phyloP scores from a whole-genome alignment of 305 asterid species.

The Fraxinus velutina region DNA sequence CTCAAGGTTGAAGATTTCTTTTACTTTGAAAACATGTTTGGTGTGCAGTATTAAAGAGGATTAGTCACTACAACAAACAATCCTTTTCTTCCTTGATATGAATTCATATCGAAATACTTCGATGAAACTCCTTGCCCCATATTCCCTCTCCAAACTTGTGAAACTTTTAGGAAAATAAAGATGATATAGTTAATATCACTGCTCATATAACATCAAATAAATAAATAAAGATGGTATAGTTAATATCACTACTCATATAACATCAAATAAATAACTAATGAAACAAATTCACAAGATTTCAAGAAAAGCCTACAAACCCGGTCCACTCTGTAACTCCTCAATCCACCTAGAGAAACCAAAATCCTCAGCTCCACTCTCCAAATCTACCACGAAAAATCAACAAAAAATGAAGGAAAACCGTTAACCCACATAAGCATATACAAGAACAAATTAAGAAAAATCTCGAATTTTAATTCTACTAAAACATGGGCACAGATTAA shows the following conservation, averaged over 20 bases:
- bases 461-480: neutral
- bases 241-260: neutral
- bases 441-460: neutral
- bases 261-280: neutral
- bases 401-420: neutral
- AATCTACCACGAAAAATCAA: conserved; percentile 39
- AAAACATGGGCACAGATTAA: neutral
- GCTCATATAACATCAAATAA: neutral
- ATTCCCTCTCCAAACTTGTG: neutral
- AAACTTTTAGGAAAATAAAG: neutral
- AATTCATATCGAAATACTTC: neutral
- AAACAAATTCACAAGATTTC: neutral
- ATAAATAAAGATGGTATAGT: neutral
- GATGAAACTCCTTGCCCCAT: neutral
- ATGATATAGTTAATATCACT: neutral
- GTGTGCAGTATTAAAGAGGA: neutral
- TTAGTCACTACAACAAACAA: neutral
- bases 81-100: neutral
- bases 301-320: conserved; percentile 57
- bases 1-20: neutral
- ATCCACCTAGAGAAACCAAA: conserved; percentile 81
- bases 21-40: neutral
- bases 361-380: conserved; percentile 63
- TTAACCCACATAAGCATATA: neutral
- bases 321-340: conserved; percentile 55